phyloP scores from a whole-genome alignment of 192 early-diverging fungal species.

The Coemansia aciculifera region DNA sequence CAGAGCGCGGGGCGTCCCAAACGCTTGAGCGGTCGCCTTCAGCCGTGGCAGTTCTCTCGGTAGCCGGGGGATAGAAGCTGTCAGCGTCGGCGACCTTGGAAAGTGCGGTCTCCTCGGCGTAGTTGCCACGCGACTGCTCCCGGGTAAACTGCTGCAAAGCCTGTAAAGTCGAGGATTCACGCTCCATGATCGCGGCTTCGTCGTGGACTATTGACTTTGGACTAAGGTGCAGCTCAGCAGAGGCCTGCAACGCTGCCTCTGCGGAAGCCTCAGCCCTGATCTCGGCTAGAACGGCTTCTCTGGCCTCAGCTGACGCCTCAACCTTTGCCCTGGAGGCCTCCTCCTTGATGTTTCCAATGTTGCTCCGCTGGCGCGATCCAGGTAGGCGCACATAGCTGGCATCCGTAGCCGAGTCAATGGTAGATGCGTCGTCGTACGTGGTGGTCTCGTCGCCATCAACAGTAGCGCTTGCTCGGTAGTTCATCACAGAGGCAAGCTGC shows the following conservation, averaged over 20 bases:
- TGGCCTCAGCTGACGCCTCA: slow-evolving; percentile 36
- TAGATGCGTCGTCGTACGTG: not conserved
- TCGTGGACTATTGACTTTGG: slow-evolving; percentile 28
- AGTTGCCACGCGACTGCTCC: slow-evolving; percentile 10
- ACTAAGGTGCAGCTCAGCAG: slow-evolving; percentile 39
- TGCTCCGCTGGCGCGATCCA: slow-evolving; percentile 14
- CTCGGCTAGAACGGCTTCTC: slow-evolving; percentile 44
- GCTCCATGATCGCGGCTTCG: slow-evolving; percentile 25
- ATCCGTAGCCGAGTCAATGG: slow-evolving; percentile 11
- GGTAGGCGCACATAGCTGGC: slow-evolving; percentile 13
- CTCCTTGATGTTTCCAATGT: slow-evolving; percentile 13
- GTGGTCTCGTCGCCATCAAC: not conserved
- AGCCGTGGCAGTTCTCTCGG: not conserved
- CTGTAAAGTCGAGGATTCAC: slow-evolving; percentile 3
- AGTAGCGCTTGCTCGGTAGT: not conserved
- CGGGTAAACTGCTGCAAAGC: slow-evolving; percentile 11
- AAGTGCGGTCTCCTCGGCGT: slow-evolving; percentile 13
- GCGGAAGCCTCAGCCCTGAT: slow-evolving; percentile 46
- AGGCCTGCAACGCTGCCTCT: slow-evolving; percentile 38
- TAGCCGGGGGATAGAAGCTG: slow-evolving; percentile 1
- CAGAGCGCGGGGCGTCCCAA: slow-evolving; percentile 20
- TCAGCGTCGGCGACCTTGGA: slow-evolving; percentile 7
- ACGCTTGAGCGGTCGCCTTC: slow-evolving; percentile 2
- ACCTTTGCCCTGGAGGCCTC: slow-evolving; percentile 30
- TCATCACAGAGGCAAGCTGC: slow-evolving; percentile 2